phyloP scores from a whole-genome alignment of 2,329 filamentous ascomycete species.

The Mollisia scopiformis region DNA sequence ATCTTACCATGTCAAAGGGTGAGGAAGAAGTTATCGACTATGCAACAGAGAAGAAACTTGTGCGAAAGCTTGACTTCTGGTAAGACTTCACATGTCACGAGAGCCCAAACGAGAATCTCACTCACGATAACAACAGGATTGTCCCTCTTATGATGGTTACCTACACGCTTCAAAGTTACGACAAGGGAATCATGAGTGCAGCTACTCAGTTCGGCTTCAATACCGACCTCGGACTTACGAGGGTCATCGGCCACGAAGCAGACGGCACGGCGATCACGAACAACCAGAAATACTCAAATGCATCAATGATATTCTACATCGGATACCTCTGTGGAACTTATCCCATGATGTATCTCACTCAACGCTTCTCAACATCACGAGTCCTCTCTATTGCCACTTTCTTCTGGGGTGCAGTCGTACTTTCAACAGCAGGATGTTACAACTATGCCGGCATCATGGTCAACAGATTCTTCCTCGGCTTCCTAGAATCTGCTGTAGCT shows the following conservation, averaged over 20 bases:
- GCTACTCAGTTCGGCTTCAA: constrained; percentile 38
- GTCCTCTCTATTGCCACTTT: constrained; percentile 37
- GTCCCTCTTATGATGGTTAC: constrained; percentile 30
- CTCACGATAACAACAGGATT: constrained; percentile 15
- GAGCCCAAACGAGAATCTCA: background rate
- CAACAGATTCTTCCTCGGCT: constrained; percentile 41
- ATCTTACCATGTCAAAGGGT: constrained; percentile 12
- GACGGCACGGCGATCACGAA: constrained; percentile 24
- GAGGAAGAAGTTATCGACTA: constrained; percentile 3
- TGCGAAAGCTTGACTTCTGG: constrained; percentile 23
- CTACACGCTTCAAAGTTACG: constrained; percentile 39
- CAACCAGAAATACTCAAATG: constrained; percentile 37
- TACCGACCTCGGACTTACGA: constrained; percentile 27
- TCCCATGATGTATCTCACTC: constrained; percentile 37
- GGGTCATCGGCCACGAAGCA: constrained; percentile 15
- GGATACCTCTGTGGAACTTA: constrained; percentile 39
- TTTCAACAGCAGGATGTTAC: constrained; percentile 38
- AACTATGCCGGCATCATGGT: constrained; percentile 36
- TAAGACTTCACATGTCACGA: background rate
- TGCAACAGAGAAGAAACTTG: constrained; percentile 15
- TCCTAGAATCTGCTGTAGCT: constrained; percentile 39
- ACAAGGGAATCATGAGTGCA: constrained; percentile 30
- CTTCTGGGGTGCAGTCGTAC: constrained; percentile 38
- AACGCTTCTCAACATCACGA: constrained; percentile 33
- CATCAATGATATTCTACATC: constrained; percentile 40